phyloP scores from a whole-genome alignment of 2,329 filamentous ascomycete genomes.

The Penicillium sp. region DNA sequence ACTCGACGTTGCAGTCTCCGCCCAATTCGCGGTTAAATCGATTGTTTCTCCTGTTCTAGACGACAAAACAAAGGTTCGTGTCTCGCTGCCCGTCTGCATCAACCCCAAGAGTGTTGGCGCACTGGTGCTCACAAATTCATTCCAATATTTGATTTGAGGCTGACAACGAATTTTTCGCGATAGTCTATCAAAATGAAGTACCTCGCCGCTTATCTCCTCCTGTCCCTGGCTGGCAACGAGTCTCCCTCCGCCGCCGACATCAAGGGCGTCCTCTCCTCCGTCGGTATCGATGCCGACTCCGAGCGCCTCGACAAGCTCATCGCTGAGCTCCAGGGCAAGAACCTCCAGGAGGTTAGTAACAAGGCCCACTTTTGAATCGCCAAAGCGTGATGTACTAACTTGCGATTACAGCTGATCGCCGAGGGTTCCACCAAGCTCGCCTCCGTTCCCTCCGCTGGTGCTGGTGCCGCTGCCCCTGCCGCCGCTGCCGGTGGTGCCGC shows the following conservation, averaged over 20 bases:
- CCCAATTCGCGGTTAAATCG: constrained; percentile 96
- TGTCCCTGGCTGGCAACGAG: constrained; percentile 86
- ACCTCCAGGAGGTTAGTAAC: constrained; percentile 79
- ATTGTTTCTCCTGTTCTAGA: constrained; percentile 69
- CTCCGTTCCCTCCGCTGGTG: constrained; percentile 90
- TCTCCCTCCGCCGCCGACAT: constrained; percentile 80
- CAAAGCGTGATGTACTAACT: constrained; percentile 11
- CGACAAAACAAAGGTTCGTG: constrained; percentile 29
- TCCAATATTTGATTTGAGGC: constrained; percentile 13
- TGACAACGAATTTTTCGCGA: constrained; percentile 17
- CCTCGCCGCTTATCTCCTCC: constrained; percentile 98
- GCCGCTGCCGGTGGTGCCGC: constrained; percentile 61
- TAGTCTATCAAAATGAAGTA: constrained; percentile 84
- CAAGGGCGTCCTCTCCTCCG: constrained; percentile 82
- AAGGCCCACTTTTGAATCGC: background rate
- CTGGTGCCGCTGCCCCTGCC: constrained; percentile 48
- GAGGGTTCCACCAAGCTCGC: constrained; percentile 91
- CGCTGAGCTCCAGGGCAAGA: constrained; percentile 63
- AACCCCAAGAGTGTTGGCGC: background rate
- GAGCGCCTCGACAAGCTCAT: constrained; percentile 84
- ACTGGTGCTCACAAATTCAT: constrained; percentile 4
- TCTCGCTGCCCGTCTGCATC: background rate
- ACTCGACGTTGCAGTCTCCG: constrained; percentile 99
- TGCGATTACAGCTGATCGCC: constrained; percentile 68
- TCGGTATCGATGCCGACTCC: constrained; percentile 88